Percentiles rank a stretch among this genome's conserved stretches.
phyloP scores from a whole-genome alignment of 1,284 basidiomycete genomes.

The Waitea zeae region DNA sequence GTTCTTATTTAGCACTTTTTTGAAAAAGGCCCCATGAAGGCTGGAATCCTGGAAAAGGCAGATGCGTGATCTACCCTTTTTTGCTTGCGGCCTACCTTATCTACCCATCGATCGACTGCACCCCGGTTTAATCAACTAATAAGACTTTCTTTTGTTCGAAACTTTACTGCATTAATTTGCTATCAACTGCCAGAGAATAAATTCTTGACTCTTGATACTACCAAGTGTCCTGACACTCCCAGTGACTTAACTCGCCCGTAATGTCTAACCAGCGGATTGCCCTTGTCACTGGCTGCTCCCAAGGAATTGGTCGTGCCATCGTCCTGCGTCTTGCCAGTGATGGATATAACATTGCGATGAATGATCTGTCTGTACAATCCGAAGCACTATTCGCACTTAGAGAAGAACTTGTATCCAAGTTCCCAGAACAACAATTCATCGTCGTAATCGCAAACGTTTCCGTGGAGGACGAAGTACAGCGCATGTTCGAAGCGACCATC shows the following conservation, averaged over 20 bases:
- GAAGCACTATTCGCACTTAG: constrained; percentile 9
- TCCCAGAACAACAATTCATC: constrained; percentile 8
- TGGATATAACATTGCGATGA: constrained; percentile 13
- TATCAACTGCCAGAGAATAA: not conserved
- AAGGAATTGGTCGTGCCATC: constrained; percentile 13
- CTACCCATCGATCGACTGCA: not conserved
- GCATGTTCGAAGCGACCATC: constrained; percentile 12
- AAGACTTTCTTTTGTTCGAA: too few species aligned
- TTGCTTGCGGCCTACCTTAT: not conserved
- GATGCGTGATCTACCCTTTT: too few species aligned
- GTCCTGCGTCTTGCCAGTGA: constrained; percentile 12
- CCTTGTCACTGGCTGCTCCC: constrained; percentile 11
- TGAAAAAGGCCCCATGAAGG: too few species aligned
- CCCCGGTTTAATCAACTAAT: too few species aligned
- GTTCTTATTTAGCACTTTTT: too few species aligned
- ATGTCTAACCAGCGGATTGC: constrained; percentile 6
- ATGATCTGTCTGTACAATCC: constrained; percentile 11
- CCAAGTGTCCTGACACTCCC: not conserved
- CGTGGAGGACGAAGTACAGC: constrained; percentile 14
- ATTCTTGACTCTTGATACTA: too few species aligned
- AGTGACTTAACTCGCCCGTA: not conserved
- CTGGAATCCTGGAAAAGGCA: too few species aligned
- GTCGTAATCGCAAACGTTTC: constrained; percentile 13
- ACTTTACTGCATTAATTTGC: not conserved
- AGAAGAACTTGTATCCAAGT: constrained; percentile 8